Evolutionary conservation across 148 eudicot genomes (phyloP).

Genomic region (Polygonum maritimum): DNA sequence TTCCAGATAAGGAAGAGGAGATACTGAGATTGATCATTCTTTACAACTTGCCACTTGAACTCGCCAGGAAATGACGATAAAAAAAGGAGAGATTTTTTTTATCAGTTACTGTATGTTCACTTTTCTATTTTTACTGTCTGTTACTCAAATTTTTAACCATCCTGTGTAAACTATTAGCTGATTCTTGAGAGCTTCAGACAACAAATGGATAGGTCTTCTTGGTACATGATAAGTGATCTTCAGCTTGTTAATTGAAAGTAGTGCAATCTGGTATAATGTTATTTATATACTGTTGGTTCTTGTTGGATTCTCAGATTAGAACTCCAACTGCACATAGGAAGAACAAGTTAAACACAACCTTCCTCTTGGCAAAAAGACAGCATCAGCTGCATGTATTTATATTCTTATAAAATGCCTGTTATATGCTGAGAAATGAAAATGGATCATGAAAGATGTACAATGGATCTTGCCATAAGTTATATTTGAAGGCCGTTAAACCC

Average conservation of each 20-base stretch:
- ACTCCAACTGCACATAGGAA: not conserved
- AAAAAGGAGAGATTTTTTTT: not conserved
- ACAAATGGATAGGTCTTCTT: not conserved
- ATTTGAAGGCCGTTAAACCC: not conserved
- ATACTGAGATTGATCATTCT: slow-evolving; percentile 11
- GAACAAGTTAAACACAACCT: slow-evolving; percentile 1
- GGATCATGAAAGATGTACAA: not conserved
- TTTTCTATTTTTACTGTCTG: not conserved
- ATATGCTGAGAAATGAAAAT: not conserved
- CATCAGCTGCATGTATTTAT: not conserved
- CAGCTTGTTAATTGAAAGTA: not conserved
- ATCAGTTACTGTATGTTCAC: slow-evolving; percentile 1
- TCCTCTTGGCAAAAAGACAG: not conserved
- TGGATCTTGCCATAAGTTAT: not conserved
- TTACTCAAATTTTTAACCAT: not conserved
- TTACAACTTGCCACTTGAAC: not conserved
- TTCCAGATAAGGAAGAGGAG: slow-evolving; percentile 75
- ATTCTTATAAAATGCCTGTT: not conserved
- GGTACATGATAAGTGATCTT: slow-evolving; percentile 3
- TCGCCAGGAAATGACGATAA: not conserved
- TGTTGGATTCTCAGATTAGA: not conserved
- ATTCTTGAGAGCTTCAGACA: slow-evolving; percentile 6
- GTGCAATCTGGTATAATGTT: not conserved
- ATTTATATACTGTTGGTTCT: not conserved
- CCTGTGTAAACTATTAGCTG: slow-evolving; percentile 3